phyloP scores from a whole-genome alignment of 805 yeast genomes.

The Wickerhamiella occidentalis region DNA sequence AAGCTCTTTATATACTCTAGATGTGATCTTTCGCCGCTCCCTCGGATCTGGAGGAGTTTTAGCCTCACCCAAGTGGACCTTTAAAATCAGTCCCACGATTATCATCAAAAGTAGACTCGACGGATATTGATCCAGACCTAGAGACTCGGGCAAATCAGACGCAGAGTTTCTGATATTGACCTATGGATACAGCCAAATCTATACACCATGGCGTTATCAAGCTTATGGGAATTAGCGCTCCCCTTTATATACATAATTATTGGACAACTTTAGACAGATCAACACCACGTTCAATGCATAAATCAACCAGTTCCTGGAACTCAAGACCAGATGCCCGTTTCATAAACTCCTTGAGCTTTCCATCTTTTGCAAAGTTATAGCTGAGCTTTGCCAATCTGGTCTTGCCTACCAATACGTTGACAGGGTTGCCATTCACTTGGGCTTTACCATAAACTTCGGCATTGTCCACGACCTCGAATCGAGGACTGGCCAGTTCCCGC shows the following conservation, averaged over 20 bases:
- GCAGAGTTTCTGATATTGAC: no score
- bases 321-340: conserved; percentile 33
- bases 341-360: conserved; percentile 37
- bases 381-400: conserved; percentile 41
- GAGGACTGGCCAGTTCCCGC: conserved; percentile 32
- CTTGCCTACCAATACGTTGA: conserved; percentile 49
- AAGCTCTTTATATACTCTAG: no score
- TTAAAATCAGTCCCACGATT: no score
- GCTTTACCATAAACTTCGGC: conserved; percentile 39
- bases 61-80: no score
- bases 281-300: not conserved
- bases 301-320: conserved; percentile 39
- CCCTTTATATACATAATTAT: not conserved
- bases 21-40: no score
- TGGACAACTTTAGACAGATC: not conserved
- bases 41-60: no score
- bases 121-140: no score
- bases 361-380: conserved; percentile 12
- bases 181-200: no score
- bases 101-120: no score
- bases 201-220: no score
- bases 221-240: no score
- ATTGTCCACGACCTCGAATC: conserved; percentile 28
- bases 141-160: no score
- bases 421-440: conserved; percentile 10